Evolutionary conservation across 768 basidiomycete species (phyloP), one percentile per base, ranked within the genome.

Genomic region (Psilocybe azurescens): DNA sequence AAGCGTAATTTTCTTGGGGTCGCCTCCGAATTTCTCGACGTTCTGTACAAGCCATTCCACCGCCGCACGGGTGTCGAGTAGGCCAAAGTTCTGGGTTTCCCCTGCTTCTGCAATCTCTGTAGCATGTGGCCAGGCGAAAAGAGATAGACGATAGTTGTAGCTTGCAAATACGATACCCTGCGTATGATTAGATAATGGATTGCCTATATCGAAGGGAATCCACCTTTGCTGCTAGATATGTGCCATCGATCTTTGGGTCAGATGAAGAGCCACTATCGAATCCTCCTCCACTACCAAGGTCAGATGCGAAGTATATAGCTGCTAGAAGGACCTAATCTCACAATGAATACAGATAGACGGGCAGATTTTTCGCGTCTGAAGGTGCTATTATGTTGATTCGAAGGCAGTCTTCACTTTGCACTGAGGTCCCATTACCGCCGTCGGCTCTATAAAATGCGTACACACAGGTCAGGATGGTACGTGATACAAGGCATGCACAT

Each of bases 31-130:
- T 3, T 66, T 59, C n/a, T 64, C 65, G 18, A 80, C 81, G 53
- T 84, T 77, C 28, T 73, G 68, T 39, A 77, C 70, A 2, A 83
- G 67, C 81, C 81, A 83, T 57, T 76, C 72, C 18, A 84, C 71
- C 2, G 81, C 81, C 41, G 76, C 73, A 3, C 78, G 73, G 51
- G 82, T 81, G 67, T 87, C 86, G 51, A 76, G 74, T 38, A 87
- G 68, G 7, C 86, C 86, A 18, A 85, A 71, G 65, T 86, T 87
- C 53, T 75, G 75, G 3, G 75, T 75, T 54, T 69, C 51, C 6
- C 71, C 74, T 59, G 58, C 69, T 65, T 71, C 69, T 7, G 74
- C 74, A 10, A 81, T 72, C 65, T 82, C 80, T 36, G 74, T 67
- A 41, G 78, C 73, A 24, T 77, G 76, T 6, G 79, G 72, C 64